These are phyloP conservation scores for Salix koriyanagi DNA, from an alignment of 345 rosid genomes.

Conservation along the genomic window DNA sequence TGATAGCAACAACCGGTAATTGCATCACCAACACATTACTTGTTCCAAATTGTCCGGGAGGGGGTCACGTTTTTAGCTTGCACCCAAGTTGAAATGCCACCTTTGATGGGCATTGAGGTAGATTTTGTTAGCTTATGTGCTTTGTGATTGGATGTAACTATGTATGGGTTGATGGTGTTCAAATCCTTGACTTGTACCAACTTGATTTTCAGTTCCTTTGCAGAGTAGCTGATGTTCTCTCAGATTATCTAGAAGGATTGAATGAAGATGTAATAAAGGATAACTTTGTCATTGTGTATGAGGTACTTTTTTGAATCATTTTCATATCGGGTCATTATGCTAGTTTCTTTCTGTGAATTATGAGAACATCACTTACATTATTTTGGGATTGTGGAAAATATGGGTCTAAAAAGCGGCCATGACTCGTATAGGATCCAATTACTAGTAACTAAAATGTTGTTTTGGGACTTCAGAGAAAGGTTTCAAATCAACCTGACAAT, in stretches of 20 bases:
- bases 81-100: conserved; percentile 97
- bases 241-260: conserved; percentile 89
- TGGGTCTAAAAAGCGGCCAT: neutral
- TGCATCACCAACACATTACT: conserved; percentile 94
- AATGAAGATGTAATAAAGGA: conserved; percentile 92
- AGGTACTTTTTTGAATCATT: conserved; percentile 38
- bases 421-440: neutral
- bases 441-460: neutral
- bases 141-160: conserved; percentile 3
- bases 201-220: conserved; percentile 65
- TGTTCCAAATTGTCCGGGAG: conserved; percentile 79
- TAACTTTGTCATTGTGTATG: conserved; percentile 90
- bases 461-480: neutral
- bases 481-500: neutral
- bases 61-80: conserved; percentile 92
- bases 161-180: conserved; percentile 5
- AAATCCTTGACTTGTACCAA: conserved; percentile 15
- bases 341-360: neutral
- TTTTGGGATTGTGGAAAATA: neutral
- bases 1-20: conserved; percentile 67
- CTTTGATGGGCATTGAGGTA: conserved; percentile 96
- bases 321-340: neutral
- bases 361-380: neutral
- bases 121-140: neutral
- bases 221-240: conserved; percentile 83